A percentile compares a stretch with the other conserved stretches of the same genome.
These are phyloP conservation scores for Cicer yamashitae DNA, from an alignment of 306 rosid species.

Conservation along the genomic window DNA sequence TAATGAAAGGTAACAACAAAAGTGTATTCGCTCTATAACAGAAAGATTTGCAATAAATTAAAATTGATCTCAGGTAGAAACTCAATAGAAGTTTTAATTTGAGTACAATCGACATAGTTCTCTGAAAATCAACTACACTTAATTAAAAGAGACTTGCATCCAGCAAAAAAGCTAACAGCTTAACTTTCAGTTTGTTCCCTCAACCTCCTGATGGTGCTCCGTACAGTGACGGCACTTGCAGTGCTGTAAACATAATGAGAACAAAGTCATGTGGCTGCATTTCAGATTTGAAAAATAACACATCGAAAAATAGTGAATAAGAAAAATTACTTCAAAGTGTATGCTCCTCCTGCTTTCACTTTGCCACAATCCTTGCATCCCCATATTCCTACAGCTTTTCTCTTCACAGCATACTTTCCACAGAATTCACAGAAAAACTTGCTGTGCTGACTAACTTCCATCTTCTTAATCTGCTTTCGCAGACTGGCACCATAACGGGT, in stretches of 20 bases:
- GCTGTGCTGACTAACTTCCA: slow-evolving; percentile 96
- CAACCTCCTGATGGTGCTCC: slow-evolving; percentile 71
- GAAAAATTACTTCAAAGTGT: slow-evolving; percentile 54
- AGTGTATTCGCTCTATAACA: neutral
- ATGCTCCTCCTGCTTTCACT: slow-evolving; percentile 63
- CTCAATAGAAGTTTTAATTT: neutral
- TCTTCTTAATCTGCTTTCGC: slow-evolving; percentile 93
- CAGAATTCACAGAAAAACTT: slow-evolving; percentile 88
- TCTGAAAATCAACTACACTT: slow-evolving; percentile 30
- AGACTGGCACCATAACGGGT: slow-evolving; percentile 93
- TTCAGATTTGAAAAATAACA: neutral
- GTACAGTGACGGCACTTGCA: slow-evolving; percentile 83
- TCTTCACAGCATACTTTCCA: slow-evolving; percentile 73
- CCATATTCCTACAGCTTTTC: slow-evolving; percentile 61
- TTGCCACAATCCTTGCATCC: slow-evolving; percentile 65
- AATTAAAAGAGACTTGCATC: slow-evolving; percentile 9
- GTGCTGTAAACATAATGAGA: slow-evolving; percentile 58
- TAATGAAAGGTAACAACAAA: neutral
- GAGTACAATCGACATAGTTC: slow-evolving; percentile 26
- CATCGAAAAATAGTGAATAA: neutral
- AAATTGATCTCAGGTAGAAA: neutral
- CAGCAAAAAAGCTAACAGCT: slow-evolving; percentile 38
- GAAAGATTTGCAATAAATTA: neutral
- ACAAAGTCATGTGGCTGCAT: slow-evolving; percentile 1
- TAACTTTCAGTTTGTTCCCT: slow-evolving; percentile 62